Base-by-base conservation (phyloP, 2,329 filamentous ascomycete species). In the Elsinoe perseae region DNA sequence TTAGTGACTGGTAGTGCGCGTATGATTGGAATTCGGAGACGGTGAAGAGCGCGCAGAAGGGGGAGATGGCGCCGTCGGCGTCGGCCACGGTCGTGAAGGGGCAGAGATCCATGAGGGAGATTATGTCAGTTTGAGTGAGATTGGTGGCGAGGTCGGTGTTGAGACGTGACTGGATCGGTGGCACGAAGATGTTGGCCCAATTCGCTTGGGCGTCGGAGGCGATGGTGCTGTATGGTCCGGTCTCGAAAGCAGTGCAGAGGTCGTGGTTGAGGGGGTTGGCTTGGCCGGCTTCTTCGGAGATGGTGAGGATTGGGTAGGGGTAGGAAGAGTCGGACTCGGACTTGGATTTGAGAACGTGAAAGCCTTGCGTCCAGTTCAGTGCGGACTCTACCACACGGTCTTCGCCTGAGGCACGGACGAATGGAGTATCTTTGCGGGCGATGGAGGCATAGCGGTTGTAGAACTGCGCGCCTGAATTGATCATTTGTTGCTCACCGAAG, bases 261-360 rank as follows among this genome's bases (percentile, higher is more conserved):
- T 81, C 80, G 66, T 92, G 87, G 62, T 85, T 84, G 21, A 96
- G 78, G 0, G 89, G 91, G 71, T 95, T 95, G 73, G 95, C 95
- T 62, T 76, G 77, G 0, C 76, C 80, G 0, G 72, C 60, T 2
- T 71, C 77, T 68, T 95, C 90, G 1, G 83, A 81, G 34, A 95
- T 81, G 9, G 86, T 73, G n/a, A 89, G 68, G 42, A 90, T 79
- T 1, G 73, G 64, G 28, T 80, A 78, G 1, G 77, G 72, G 52
- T 80, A 77, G 28, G 70, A 64, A 2, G 75, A 70, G 18, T 76
- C 71, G 61, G 69, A 40, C 58, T 61, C 12, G n/a, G 71, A 69
- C 18, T 71, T 63, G 1, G 68, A 62, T 59, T 80, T 80, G 1
- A 79, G 79, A 14, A 74, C 56, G 62, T 87, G 83, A 65, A 89